These are phyloP conservation scores for Karstenula rhodostoma DNA, from an alignment of 2,329 filamentous ascomycete species.

Conservation along the genomic window DNA sequence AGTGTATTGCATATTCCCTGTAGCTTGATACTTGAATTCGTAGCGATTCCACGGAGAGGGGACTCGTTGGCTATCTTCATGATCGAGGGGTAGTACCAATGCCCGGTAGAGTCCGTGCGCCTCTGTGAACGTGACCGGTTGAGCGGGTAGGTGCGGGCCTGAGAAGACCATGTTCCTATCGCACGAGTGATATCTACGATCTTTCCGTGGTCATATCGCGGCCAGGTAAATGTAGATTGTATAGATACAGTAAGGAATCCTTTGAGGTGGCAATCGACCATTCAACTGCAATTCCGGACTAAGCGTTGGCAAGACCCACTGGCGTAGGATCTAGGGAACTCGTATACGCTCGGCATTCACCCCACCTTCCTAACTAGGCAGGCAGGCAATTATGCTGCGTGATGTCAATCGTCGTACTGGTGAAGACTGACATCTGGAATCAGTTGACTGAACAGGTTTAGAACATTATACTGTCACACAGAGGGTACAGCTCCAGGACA, in stretches of 20 bases:
- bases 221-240: background rate
- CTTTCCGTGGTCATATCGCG: no score
- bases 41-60: no score
- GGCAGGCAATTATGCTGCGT: background rate
- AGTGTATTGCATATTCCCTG: background rate
- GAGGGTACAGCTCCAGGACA: background rate
- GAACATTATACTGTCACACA: background rate
- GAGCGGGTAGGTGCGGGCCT: background rate
- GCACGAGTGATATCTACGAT: slow-evolving; percentile 5
- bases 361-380: slow-evolving; percentile 1
- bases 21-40: background rate
- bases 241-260: background rate
- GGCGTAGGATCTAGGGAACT: slow-evolving; percentile 3
- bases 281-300: background rate
- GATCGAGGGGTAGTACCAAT: background rate
- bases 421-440: background rate
- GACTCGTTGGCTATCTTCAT: no score
- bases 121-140: background rate
- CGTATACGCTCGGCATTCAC: slow-evolving; percentile 1
- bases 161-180: background rate
- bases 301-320: slow-evolving; percentile 1
- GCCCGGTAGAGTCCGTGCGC: background rate
- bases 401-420: background rate
- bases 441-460: background rate
- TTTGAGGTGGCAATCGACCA: background rate